Percentiles rank a stretch among this genome's conserved stretches.
Conservation (phyloP, 78 protist species). For the Chrysochromulina tobinii region DNA sequence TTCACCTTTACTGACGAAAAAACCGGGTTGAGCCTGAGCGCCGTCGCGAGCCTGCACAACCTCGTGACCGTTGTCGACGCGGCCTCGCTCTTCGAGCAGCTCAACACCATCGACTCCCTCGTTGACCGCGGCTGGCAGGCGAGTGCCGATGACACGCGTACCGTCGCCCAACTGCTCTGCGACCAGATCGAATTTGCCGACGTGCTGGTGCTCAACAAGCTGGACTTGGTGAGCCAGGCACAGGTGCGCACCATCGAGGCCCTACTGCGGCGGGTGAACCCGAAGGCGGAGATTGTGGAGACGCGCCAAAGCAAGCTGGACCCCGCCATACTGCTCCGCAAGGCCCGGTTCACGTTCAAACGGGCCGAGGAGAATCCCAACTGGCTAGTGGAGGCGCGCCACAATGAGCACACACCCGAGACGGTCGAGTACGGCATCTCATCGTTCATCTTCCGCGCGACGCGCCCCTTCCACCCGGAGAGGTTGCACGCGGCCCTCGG, state of each 20-base stretch:
- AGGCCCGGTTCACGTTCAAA: not conserved
- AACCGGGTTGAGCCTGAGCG: not conserved
- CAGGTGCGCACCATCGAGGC: not conserved
- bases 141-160: conserved; percentile 44
- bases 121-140: not conserved
- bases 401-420: not conserved
- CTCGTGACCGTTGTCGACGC: conserved; percentile 76
- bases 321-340: not conserved
- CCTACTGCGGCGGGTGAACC: not conserved
- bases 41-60: conserved; percentile 60
- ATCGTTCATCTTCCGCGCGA: conserved; percentile 54
- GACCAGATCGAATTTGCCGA: conserved; percentile 91
- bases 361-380: not conserved
- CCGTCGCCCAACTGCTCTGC: conserved; percentile 74
- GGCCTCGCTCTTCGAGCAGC: not conserved
- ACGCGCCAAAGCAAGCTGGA: not conserved
- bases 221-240: not conserved
- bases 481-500: not conserved
- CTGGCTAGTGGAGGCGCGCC: not conserved
- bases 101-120: not conserved
- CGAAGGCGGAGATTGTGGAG: not conserved
- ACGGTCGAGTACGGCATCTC: conserved; percentile 61
- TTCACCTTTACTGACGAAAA: conserved; percentile 62
- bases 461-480: conserved; percentile 78
- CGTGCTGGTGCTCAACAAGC: conserved; percentile 85